Evolutionary conservation across 306 rosid species (phyloP), one percentile per base, ranked within the genome.

Genomic region (Cercis canadensis): DNA sequence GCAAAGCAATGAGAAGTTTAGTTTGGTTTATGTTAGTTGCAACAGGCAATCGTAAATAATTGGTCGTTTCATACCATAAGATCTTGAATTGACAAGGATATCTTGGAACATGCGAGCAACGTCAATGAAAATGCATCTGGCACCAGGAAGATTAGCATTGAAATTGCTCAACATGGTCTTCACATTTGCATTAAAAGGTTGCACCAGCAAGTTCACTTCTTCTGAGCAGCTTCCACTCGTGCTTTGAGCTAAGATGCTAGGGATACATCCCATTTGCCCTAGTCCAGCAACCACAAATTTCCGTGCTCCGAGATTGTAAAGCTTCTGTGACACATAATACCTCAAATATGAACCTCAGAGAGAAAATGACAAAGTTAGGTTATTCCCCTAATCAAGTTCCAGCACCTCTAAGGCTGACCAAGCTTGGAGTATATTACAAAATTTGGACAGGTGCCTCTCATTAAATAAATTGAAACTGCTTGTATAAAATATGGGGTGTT

Each of bases 231-330:
- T 67, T 74, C 97, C 98, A 8, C 39, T 65, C 53, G 36, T 11
- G 69, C 88, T 90, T 71, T 78, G 98, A 31, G 97, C 96, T 67
- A 90, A 71, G 49, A 89, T 90, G 83, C 92, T 90, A 11, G 97
- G 97, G 75, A 87, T 94, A 65, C 98, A 94, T 12, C 98, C 98
- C 96, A 90, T 69, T 46, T 66, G 66, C 55, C 98, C 95, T 3
- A 89, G 55, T 44, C 98, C 98, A 0, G 92, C 76, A 6, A 89
- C 44, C 55, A 78, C 96, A 74, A 94, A 75, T 75, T 87, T 90
- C 82, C 98, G 75, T 7, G 89, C 98, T 64, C 96, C 98, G 54
- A 94, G 95, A 81, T 86, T 86, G 79, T 90, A 94, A 16, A 94
- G 89, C 65, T 87, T 86, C 96, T 90, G 78, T 33, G 29, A 14